Evolutionary conservation across 495 filamentous ascomycete genomes (phyloP), one percentile per base, ranked within the genome.

Genomic region (Aspergillus haitiensis): DNA sequence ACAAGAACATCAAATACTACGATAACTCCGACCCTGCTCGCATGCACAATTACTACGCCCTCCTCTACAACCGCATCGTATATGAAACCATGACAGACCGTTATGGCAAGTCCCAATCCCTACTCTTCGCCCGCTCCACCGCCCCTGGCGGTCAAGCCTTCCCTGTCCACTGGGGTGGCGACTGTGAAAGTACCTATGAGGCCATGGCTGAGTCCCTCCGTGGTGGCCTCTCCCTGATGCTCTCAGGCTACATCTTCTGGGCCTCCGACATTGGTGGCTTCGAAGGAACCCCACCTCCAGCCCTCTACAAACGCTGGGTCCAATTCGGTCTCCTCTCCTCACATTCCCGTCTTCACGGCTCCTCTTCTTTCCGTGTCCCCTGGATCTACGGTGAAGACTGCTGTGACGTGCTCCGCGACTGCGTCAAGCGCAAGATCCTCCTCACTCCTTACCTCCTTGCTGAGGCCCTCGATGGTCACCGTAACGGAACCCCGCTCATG

Each of bases 41-140:
- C 59, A 90, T 90, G 86, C 88, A 90, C 73, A 91, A 91, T 67
- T 89, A 84, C 74, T 90, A 89, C 67, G 79, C 87, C 42, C 85
- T 86, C 61, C 69, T 87, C 2, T 90, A 88, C 76, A 90, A 89
- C 72, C 78, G 84, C 63, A 62, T 84, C 60, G 87, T 88, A n/a
- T 89, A 87, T 68, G 78, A 84, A 53, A 78, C 85, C 5, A 75
- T 91, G 27, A 81, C 82, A 65, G 70, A 69, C 36, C 75, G 82
- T n/a, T 83, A 83, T 56, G 86, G 85, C 6, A 67, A 72, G 15
- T 75, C 78, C 50, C 75, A 86, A 68, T 83, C 83, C 27, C 82
- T 89, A 5, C 77, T 91, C 11, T 91, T 91, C 69, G 86, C 87
- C 3, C 81, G 88, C 50, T 76, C 82, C 53, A 84, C 86, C 16